phyloP scores from a whole-genome alignment of 495 filamentous ascomycete genomes.

The Xylaria cubensis region DNA sequence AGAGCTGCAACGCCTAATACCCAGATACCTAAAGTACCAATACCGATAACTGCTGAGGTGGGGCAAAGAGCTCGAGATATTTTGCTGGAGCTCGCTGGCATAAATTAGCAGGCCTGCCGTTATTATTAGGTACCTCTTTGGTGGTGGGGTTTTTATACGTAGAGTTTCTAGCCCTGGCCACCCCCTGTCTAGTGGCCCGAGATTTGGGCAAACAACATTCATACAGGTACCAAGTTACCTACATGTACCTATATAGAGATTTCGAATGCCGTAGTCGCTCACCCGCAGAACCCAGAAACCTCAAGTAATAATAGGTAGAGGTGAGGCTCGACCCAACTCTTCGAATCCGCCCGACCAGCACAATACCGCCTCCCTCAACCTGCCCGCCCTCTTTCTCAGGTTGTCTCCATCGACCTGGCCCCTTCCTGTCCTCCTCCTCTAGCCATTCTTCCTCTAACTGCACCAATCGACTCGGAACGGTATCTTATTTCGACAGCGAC shows the following conservation, averaged over 20 bases:
- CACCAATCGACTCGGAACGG: not conserved
- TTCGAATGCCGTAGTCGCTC: constrained; percentile 6
- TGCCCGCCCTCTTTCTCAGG: not conserved
- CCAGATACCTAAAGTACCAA: too few species aligned
- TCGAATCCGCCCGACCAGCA: constrained; percentile 17
- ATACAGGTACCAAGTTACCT: not conserved
- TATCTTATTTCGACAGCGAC: not conserved
- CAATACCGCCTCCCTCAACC: not conserved
- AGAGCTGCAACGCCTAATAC: too few species aligned
- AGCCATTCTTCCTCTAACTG: constrained; percentile 10
- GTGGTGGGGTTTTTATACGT: not conserved
- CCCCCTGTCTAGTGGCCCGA: not conserved
- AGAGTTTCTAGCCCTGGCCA: not conserved
- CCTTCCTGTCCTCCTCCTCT: not conserved
- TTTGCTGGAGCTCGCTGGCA: too few species aligned
- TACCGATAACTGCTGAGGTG: not conserved
- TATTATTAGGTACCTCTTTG: not conserved
- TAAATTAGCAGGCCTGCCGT: too few species aligned
- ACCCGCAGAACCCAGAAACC: not conserved
- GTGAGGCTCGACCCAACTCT: constrained; percentile 25
- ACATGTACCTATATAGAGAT: not conserved
- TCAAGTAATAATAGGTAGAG: not conserved
- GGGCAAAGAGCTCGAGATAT: not conserved
- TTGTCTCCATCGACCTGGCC: not conserved
- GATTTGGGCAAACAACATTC: not conserved